These are phyloP conservation scores for Aspergillus ostianus DNA, from an alignment of 495 filamentous ascomycete species.

Conservation along the genomic window DNA sequence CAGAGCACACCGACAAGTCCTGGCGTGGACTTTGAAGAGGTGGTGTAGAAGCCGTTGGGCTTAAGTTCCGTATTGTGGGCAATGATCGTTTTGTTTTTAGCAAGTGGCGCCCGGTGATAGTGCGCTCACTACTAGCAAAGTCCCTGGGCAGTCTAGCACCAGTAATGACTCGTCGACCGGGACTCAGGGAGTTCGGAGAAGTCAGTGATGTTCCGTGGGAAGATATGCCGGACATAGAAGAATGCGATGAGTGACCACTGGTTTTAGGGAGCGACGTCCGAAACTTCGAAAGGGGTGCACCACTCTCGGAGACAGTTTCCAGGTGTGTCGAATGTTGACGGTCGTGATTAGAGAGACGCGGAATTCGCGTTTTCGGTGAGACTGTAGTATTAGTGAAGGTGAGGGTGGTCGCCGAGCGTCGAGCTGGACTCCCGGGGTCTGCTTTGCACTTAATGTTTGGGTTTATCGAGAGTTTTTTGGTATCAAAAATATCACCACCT, in stretches of 20 bases:
- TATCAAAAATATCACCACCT: slow-evolving; percentile 74
- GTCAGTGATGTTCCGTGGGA: slow-evolving; percentile 50
- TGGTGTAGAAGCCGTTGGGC: slow-evolving; percentile 34
- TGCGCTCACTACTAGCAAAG: slow-evolving; percentile 54
- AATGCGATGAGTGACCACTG: slow-evolving; percentile 60
- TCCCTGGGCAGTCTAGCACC: slow-evolving; percentile 55
- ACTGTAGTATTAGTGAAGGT: slow-evolving; percentile 76
- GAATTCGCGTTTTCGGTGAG: slow-evolving; percentile 55
- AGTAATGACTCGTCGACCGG: slow-evolving; percentile 54
- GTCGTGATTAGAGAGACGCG: slow-evolving; percentile 61
- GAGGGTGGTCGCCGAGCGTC: slow-evolving; percentile 74
- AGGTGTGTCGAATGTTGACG: slow-evolving; percentile 69
- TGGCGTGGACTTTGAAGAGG: slow-evolving; percentile 39
- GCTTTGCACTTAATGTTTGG: slow-evolving; percentile 88
- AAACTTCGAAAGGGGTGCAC: slow-evolving; percentile 62
- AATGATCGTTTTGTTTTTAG: slow-evolving; percentile 85
- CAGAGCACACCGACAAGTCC: slow-evolving; percentile 39
- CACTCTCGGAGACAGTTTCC: slow-evolving; percentile 90
- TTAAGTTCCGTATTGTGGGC: slow-evolving; percentile 65
- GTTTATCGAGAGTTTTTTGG: slow-evolving; percentile 79
- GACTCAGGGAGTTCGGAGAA: slow-evolving; percentile 52
- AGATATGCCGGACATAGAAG: slow-evolving; percentile 63
- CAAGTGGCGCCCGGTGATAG: slow-evolving; percentile 69
- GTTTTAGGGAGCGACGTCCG: slow-evolving; percentile 63
- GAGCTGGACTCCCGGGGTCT: slow-evolving; percentile 64